Evolutionary conservation across 441 rosid genomes (phyloP).

Genomic region (Bocquillonia castaneifolia): DNA sequence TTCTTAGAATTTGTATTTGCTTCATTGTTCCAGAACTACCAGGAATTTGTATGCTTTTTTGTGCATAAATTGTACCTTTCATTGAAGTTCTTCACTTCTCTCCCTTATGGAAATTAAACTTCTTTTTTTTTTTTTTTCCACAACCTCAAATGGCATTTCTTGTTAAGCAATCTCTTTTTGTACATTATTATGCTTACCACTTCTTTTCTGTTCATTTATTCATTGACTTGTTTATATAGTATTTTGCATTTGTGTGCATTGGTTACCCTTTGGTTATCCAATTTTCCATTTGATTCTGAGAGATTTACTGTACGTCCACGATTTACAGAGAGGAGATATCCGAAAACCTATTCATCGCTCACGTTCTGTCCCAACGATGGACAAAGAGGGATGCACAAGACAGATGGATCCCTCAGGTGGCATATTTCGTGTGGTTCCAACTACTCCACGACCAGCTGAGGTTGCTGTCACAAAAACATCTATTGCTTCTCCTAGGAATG

Average conservation of each 20-base stretch:
- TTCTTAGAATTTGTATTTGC: no score
- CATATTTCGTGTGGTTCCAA: constrained; percentile 64
- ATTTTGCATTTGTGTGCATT: background rate
- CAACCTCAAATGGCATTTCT: no score
- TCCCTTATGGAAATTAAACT: no score
- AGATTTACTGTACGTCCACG: constrained; percentile 24
- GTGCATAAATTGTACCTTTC: no score
- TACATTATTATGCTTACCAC: background rate
- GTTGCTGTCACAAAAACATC: constrained; percentile 27
- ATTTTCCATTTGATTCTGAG: constrained; percentile 21
- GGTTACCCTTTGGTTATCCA: constrained; percentile 11
- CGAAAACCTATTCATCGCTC: constrained; percentile 70
- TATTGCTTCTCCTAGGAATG: constrained; percentile 28
- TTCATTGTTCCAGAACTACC: background rate
- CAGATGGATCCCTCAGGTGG: constrained; percentile 43
- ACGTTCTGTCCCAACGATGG: constrained; percentile 71
- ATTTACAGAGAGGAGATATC: constrained; percentile 57
- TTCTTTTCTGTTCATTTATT: background rate
- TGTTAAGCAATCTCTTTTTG: no score
- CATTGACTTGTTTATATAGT: background rate
- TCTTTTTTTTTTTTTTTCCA: no score
- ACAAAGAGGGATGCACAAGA: constrained; percentile 51
- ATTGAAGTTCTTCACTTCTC: no score
- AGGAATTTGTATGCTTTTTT: background rate
- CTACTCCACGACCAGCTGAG: constrained; percentile 42